phyloP scores from a whole-genome alignment of 805 yeast genomes.

The Zygosaccharomyces kombuchaensis region DNA sequence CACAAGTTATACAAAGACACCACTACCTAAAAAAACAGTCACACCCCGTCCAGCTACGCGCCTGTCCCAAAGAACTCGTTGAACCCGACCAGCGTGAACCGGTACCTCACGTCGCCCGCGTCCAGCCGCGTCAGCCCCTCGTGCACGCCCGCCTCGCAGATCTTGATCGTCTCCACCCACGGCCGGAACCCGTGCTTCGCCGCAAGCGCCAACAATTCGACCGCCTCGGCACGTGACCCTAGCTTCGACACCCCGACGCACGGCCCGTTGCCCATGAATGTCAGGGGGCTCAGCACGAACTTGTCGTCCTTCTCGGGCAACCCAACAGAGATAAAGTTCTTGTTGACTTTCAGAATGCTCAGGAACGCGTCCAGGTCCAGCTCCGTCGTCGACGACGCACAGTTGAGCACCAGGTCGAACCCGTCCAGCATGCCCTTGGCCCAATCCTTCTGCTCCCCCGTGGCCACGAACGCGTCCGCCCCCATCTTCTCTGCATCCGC shows the following conservation, averaged over 20 bases:
- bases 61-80: conserved; percentile 38
- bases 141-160: conserved; percentile 48
- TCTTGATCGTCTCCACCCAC: conserved; percentile 58
- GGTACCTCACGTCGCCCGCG: conserved; percentile 55
- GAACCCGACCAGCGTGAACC: conserved; percentile 57
- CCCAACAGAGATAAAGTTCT: conserved; percentile 61
- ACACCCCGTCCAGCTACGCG: too few species aligned
- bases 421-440: conserved; percentile 24
- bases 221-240: conserved; percentile 62
- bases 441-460: conserved; percentile 43
- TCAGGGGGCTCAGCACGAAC: conserved; percentile 31
- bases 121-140: conserved; percentile 53
- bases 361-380: conserved; percentile 48
- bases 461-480: conserved; percentile 46
- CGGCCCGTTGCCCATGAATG: conserved; percentile 47
- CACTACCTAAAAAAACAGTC: too few species aligned
- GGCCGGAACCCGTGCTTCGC: conserved; percentile 54
- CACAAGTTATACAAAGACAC: too few species aligned
- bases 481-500: conserved; percentile 42
- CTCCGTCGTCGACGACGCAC: conserved; percentile 45
- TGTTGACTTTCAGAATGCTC: conserved; percentile 50
- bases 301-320: conserved; percentile 48
- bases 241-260: conserved; percentile 54
- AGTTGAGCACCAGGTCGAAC: conserved; percentile 43
- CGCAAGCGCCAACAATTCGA: conserved; percentile 62